Conservation (phyloP, 345 rosid species). For the Firmiana major region DNA sequence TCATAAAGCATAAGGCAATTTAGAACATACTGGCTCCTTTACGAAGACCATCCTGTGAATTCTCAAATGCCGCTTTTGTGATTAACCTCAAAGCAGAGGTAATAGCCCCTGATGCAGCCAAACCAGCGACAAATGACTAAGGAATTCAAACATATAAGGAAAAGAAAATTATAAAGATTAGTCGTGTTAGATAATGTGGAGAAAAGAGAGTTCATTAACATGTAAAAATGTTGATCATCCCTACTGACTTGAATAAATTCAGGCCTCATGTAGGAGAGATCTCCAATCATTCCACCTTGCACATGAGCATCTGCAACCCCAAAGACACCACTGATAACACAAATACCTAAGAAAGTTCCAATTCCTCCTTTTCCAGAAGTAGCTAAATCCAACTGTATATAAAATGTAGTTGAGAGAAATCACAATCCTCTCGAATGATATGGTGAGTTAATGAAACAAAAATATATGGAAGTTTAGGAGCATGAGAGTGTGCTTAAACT, state of each 20-base stretch:
- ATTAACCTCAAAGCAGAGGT: conserved; percentile 38
- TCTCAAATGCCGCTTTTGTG: conserved; percentile 60
- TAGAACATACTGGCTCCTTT: conserved; percentile 71
- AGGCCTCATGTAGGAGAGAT: conserved; percentile 70
- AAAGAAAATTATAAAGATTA: not conserved
- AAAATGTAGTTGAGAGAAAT: not conserved
- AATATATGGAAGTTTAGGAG: not conserved
- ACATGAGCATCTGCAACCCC: conserved; percentile 86
- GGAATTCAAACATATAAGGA: not conserved
- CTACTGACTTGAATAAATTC: conserved; percentile 58
- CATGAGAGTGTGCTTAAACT: not conserved
- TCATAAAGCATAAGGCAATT: not conserved
- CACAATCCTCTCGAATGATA: not conserved
- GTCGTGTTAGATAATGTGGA: not conserved
- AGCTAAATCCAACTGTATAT: conserved; percentile 67
- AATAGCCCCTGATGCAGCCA: conserved; percentile 57
- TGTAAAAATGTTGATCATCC: not conserved
- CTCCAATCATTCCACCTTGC: conserved; percentile 91
- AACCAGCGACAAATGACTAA: not conserved
- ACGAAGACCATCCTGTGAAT: conserved; percentile 57
- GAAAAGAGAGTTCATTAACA: not conserved
- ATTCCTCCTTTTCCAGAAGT: conserved; percentile 75
- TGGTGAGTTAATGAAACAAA: not conserved
- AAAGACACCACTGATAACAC: conserved; percentile 52
- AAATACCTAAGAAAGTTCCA: conserved; percentile 62